Conservation (phyloP, 495 filamentous ascomycete genomes). For the Chaetomidium leptoderma region DNA sequence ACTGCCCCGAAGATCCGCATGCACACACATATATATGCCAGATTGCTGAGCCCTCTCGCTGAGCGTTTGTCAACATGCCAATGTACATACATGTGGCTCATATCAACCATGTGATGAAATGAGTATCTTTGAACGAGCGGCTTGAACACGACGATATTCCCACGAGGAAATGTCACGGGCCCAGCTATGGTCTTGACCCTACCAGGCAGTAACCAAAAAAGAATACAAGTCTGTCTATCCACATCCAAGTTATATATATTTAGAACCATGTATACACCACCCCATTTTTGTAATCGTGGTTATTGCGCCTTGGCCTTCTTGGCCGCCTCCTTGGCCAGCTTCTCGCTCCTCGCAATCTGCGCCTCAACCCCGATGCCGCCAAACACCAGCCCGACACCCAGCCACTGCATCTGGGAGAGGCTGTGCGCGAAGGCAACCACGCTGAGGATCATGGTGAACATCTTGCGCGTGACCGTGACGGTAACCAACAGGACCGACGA, state of each 20-base stretch:
- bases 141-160: too few species aligned
- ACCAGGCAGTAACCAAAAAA: too few species aligned
- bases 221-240: neutral
- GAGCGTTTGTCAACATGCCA: too few species aligned
- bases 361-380: slow-evolving; percentile 92
- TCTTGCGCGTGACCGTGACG: slow-evolving; percentile 95
- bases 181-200: too few species aligned
- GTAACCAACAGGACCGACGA: slow-evolving; percentile 89
- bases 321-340: slow-evolving; percentile 70
- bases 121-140: too few species aligned
- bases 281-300: neutral
- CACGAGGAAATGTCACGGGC: too few species aligned
- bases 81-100: too few species aligned
- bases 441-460: slow-evolving; percentile 96
- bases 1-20: neutral
- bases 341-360: slow-evolving; percentile 73
- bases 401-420: slow-evolving; percentile 76
- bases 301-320: slow-evolving; percentile 47
- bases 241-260: neutral
- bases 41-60: neutral
- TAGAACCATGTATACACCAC: neutral
- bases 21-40: neutral
- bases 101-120: too few species aligned
- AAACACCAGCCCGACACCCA: slow-evolving; percentile 89
- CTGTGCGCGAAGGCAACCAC: slow-evolving; percentile 92